Percentiles rank a stretch among this genome's conserved stretches.
These are phyloP conservation scores for Metschnikowia drakensbergensis DNA, from an alignment of 805 yeast species.

Conservation along the genomic window DNA sequence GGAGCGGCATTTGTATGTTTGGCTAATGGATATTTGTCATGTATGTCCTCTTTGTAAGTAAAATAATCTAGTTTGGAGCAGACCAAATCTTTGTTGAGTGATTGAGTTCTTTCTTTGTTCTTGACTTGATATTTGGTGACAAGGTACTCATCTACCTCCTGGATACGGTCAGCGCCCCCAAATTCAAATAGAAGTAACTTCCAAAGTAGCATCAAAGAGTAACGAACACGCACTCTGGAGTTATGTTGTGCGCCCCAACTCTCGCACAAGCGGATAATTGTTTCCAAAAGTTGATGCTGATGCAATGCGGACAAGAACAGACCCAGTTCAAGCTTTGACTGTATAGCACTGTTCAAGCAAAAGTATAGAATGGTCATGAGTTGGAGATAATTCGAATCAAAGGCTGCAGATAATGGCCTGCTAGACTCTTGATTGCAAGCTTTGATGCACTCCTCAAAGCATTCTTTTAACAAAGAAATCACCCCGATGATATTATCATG, in stretches of 20 bases:
- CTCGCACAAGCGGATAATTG: slow-evolving; percentile 51
- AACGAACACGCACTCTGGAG: slow-evolving; percentile 46
- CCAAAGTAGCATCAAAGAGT: slow-evolving; percentile 50
- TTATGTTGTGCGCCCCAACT: slow-evolving; percentile 59
- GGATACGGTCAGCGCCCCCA: slow-evolving; percentile 49
- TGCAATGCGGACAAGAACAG: slow-evolving; percentile 15
- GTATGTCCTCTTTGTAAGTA: slow-evolving; percentile 70
- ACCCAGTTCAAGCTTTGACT: background rate
- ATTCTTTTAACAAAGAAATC: slow-evolving; percentile 10
- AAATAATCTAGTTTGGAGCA: slow-evolving; percentile 86
- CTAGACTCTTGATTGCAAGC: background rate
- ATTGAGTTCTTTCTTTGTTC: slow-evolving; percentile 19
- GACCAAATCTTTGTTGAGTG: slow-evolving; percentile 25
- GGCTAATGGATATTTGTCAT: slow-evolving; percentile 70
- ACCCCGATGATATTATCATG: slow-evolving; percentile 12
- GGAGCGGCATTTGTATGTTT: background rate
- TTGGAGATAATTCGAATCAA: slow-evolving; percentile 22
- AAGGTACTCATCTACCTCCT: slow-evolving; percentile 45
- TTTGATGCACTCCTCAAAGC: slow-evolving; percentile 5
- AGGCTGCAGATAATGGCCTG: background rate
- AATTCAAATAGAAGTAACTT: slow-evolving; percentile 55
- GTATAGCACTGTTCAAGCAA: slow-evolving; percentile 24
- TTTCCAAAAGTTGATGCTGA: slow-evolving; percentile 38
- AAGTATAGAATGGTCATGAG: slow-evolving; percentile 36
- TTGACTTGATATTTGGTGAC: slow-evolving; percentile 37